These are phyloP conservation scores for Acidomyces sp. DNA, from an alignment of 495 filamentous ascomycete genomes.

Conservation along the genomic window DNA sequence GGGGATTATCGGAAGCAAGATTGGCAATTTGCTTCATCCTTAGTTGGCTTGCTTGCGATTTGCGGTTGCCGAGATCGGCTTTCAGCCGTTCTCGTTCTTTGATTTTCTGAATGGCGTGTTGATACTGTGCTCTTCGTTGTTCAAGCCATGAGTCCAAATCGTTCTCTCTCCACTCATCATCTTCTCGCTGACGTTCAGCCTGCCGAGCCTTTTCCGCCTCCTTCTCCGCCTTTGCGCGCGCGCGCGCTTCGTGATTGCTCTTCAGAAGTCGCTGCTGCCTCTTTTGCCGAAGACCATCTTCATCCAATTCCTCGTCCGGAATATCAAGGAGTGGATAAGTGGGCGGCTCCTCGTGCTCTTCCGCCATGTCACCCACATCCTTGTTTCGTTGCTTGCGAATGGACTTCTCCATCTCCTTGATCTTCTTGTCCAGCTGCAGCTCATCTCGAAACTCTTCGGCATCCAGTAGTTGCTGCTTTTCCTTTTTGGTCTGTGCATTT, in stretches of 20 bases:
- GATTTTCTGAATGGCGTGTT: slow-evolving; percentile 63
- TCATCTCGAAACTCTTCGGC: slow-evolving; percentile 87
- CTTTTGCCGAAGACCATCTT: slow-evolving; percentile 79
- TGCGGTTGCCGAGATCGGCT: slow-evolving; percentile 85
- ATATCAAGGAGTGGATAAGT: slow-evolving; percentile 79
- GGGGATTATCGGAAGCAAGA: slow-evolving; percentile 77
- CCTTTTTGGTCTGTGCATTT: slow-evolving; percentile 66
- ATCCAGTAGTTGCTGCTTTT: slow-evolving; percentile 70
- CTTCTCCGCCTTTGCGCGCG: slow-evolving; percentile 87
- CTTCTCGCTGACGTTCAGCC: slow-evolving; percentile 68
- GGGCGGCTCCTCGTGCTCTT: slow-evolving; percentile 59
- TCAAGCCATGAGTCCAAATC: slow-evolving; percentile 79
- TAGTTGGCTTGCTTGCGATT: slow-evolving; percentile 86
- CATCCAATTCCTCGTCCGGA: slow-evolving; percentile 77
- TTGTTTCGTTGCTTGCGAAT: slow-evolving; percentile 82
- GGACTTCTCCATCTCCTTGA: slow-evolving; percentile 77
- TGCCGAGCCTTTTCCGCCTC: slow-evolving; percentile 72
- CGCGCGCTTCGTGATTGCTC: slow-evolving; percentile 81
- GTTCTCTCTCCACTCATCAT: slow-evolving; percentile 70
- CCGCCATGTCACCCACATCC: slow-evolving; percentile 73
- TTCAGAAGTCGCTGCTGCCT: slow-evolving; percentile 84
- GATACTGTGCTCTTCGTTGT: slow-evolving; percentile 61
- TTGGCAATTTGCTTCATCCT: slow-evolving; percentile 98
- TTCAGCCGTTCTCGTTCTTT: slow-evolving; percentile 88
- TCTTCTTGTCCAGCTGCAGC: slow-evolving; percentile 57